Evolutionary conservation across 2,329 filamentous ascomycete species (phyloP), one percentile per base, ranked within the genome.

Genomic region (Paracorniculantispora psalliotae): DNA sequence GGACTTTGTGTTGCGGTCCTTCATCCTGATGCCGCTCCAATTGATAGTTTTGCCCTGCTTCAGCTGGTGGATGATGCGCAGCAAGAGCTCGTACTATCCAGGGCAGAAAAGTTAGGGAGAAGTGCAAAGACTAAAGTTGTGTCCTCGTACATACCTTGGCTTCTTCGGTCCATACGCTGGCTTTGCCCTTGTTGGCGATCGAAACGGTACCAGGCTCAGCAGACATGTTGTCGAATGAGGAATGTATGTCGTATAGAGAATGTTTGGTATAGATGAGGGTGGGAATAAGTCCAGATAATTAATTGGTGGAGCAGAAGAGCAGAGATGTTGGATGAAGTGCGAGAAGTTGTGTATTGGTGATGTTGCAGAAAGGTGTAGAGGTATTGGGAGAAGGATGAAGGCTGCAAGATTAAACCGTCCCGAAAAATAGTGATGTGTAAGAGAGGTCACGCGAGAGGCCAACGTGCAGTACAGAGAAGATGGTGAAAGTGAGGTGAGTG

Each of bases 1-100:
- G 2, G 72, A 72, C 61, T 77, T 77, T 23, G 64, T 59, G 1
- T 73, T 75, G 8, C 75, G 72, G 0, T 71, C 72, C 0, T 71
- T 69, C 67, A 77, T 74, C 25, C 65, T 63, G 26, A 77, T 64
- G 3, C 61, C 62, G 1, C 61, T 59, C 73, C 73, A 77, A 48
- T 73, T 71, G 62, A 76, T 72, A 5, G 63, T 19, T 13, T 66
- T 69, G 2, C 70, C 68, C 0, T 68, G 65, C 46, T 68, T 71
- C 25, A 72, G 54, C 50, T 72, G 71, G 3, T 66, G 64, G 17
- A 76, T 65, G 57, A 76, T 67, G 7, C 72, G 71, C 1, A 76
- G 61, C 4, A 75, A 64, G 7, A 76, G 67, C 33, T 75, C 68
- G 9, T 65, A 66, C 74, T 75, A 13, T 8, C 23, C 19, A 28